These are phyloP conservation scores for Pleurotus platypus DNA, from an alignment of 768 basidiomycete species.

Conservation along the genomic window DNA sequence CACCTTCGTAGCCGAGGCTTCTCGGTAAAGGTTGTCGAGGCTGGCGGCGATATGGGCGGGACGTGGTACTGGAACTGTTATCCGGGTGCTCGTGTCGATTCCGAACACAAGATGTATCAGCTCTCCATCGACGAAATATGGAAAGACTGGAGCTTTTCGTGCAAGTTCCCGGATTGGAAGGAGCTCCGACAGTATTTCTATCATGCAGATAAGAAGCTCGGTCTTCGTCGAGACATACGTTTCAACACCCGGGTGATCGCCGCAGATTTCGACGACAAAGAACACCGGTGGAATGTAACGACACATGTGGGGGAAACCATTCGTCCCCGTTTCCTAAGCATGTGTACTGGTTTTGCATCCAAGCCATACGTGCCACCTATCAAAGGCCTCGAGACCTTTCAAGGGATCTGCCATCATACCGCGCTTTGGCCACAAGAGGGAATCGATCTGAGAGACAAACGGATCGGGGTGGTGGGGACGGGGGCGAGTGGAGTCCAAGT, in stretches of 20 bases:
- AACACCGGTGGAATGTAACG: constrained; percentile 18
- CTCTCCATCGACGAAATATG: constrained; percentile 4
- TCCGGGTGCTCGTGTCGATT: constrained; percentile 6
- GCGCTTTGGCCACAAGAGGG: constrained; percentile 18
- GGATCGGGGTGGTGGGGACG: constrained; percentile 22
- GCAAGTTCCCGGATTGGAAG: background rate
- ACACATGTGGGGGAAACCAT: constrained; percentile 14
- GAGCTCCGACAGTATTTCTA: constrained; percentile 18
- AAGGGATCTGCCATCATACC: constrained; percentile 21
- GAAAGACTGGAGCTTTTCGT: constrained; percentile 1
- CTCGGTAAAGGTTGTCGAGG: background rate
- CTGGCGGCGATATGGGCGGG: constrained; percentile 16
- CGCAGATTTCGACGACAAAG: constrained; percentile 16
- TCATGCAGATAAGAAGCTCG: constrained; percentile 20
- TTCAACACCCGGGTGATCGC: constrained; percentile 20
- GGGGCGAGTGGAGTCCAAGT: constrained; percentile 24
- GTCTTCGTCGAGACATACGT: constrained; percentile 17
- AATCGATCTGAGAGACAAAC: constrained; percentile 18
- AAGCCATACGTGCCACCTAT: constrained; percentile 18
- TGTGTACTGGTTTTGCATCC: constrained; percentile 19
- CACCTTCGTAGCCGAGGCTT: constrained; percentile 1
- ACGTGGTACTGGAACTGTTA: constrained; percentile 7
- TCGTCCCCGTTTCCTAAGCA: constrained; percentile 17
- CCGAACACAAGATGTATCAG: background rate
- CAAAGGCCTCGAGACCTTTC: constrained; percentile 19